Evolutionary conservation across 2,329 filamentous ascomycete genomes (phyloP), one percentile per base, ranked within the genome.

Genomic region (Alternaria arborescens): DNA sequence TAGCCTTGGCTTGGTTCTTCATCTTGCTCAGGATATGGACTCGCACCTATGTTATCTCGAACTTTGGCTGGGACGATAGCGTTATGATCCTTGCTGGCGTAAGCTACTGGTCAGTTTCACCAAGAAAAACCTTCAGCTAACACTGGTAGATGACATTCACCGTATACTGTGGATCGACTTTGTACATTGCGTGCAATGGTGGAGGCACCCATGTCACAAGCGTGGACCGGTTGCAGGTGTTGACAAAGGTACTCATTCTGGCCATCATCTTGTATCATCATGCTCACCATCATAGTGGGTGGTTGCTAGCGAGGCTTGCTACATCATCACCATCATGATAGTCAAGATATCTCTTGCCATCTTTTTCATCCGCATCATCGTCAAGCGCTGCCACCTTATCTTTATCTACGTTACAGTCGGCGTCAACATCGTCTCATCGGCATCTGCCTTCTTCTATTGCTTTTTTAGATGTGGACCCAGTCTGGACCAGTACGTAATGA

Each of bases 381-480:
- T 80, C 57, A 71, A 75, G 36, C 56, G 50, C 18, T 82, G 79
- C 77, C 81, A 83, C 36, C 51, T 77, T 24, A 68, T 68, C 18
- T 67, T 75, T n/a, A 72, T 78, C 14, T 75, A 76, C 44, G 69
- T 74, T 11, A 70, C 73, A 7, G 69, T 76, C 28, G 84, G 82
- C 50, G 20, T 79, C 62, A 78, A 71, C 51, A 71, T 78, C 11
- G 42, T 75, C 3, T 76, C 75, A 12, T 77, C 78, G 2, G 41
- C 65, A 7, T 60, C 69, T 8, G 83, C 84, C 50, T 83, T 84
- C 71, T 83, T 87, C 67, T 79, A 86, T 58, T 72, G 82, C 52
- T 73, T 85, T 12, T 81, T 87, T 47, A 82, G 87, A 72, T 88
- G 86, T 68, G 75, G 76, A 2, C 18, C 68, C 1, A 61, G 75